These are phyloP conservation scores for Aspergillus nomiae DNA, from an alignment of 2,329 filamentous ascomycete genomes.

Conservation along the genomic window DNA sequence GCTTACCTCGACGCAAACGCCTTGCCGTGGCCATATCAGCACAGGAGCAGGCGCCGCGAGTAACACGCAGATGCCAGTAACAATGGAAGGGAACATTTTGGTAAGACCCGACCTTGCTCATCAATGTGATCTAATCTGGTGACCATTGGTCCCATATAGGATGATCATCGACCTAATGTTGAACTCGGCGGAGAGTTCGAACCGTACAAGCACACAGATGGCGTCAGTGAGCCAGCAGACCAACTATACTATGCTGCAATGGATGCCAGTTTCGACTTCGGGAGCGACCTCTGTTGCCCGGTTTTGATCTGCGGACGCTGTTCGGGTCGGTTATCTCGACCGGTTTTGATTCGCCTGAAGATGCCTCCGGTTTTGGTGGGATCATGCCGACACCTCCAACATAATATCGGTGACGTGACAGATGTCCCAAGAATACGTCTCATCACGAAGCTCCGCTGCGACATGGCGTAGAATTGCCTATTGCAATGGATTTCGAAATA, in stretches of 20 bases:
- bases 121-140: background rate
- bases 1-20: background rate
- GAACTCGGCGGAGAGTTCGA: background rate
- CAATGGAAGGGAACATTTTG: background rate
- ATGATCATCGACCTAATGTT: no score
- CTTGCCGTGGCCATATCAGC: background rate
- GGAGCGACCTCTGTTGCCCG: background rate
- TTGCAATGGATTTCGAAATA: background rate
- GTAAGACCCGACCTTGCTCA: background rate
- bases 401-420: background rate
- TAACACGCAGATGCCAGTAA: background rate
- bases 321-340: slow-evolving; percentile 3
- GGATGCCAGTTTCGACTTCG: background rate
- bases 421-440: no score
- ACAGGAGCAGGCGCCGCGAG: background rate
- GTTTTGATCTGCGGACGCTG: slow-evolving; percentile 4
- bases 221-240: background rate
- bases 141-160: background rate
- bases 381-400: background rate
- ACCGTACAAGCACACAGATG: background rate
- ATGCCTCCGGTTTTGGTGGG: background rate
- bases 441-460: no score
- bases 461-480: no score
- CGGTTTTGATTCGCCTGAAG: background rate
- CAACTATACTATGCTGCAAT: background rate